These are phyloP conservation scores for Saussurea involucrata DNA, from an alignment of 129 eudicot species.

Conservation along the genomic window DNA sequence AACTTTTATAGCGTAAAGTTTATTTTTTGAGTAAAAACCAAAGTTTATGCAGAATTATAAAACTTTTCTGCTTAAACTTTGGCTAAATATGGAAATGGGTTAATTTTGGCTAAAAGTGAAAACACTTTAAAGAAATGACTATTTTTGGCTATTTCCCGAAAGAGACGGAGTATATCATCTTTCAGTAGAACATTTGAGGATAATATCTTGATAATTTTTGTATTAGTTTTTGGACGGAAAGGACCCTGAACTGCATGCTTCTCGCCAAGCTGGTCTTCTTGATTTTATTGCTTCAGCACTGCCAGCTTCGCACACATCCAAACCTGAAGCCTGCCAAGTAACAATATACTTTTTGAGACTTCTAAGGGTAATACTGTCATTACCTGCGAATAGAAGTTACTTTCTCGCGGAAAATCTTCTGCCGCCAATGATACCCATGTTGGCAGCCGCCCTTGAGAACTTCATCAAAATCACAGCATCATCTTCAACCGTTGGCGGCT, in stretches of 20 bases:
- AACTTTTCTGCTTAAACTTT: too few species aligned
- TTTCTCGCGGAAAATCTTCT: constrained; percentile 84
- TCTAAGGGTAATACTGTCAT: constrained; percentile 58
- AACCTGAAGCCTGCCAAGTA: constrained; percentile 95
- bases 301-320: constrained; percentile 94
- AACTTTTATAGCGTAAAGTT: too few species aligned
- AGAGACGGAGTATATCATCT: not conserved
- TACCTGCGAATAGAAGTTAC: constrained; percentile 67
- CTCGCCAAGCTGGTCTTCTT: constrained; percentile 93
- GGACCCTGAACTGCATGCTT: constrained; percentile 87
- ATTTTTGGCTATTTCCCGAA: too few species aligned
- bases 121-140: too few species aligned
- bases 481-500: constrained; percentile 34
- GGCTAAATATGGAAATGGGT: too few species aligned
- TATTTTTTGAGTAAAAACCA: too few species aligned
- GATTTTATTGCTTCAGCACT: constrained; percentile 94
- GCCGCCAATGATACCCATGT: constrained; percentile 90
- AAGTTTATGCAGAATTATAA: too few species aligned
- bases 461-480: constrained; percentile 89
- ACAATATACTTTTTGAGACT: constrained; percentile 82
- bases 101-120: too few species aligned
- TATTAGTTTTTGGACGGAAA: constrained; percentile 82
- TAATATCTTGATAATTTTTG: constrained; percentile 12
- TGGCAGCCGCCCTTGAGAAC: constrained; percentile 88
- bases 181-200: not conserved